Evolutionary conservation across 2,329 filamentous ascomycete species (phyloP), one percentile per base, ranked within the genome.

Genomic region (Aureobasidium sp.): DNA sequence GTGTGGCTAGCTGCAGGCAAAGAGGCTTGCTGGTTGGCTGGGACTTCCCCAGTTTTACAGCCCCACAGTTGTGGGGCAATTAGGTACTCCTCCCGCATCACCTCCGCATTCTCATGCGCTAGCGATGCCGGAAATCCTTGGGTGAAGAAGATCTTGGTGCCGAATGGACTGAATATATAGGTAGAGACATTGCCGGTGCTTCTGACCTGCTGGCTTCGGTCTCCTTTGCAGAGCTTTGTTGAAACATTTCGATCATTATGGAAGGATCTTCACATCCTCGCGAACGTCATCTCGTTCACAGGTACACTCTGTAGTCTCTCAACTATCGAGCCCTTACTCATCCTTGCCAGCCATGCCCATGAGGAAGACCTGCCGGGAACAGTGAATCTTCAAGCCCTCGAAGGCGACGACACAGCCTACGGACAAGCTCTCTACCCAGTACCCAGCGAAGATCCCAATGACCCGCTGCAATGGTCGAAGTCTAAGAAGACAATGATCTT

Each of bases 381-480:
- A 0, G 82, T 84, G 46, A 79, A 84, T 67, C 73, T 85, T 17
- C 72, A 76, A 60, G 78, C 76, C 12, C 70, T 62, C 76, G 82
- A 84, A 73, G 83, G 82, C 50, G 82, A 85, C 67, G 82, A 85
- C 66, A 82, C 82, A 0, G 82, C 75, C 0, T 82, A 83, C 63
- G 84, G 84, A 26, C 83, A 85, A 69, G 83, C 84, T 2, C 75
- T 86, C 3, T 86, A 81, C 66, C 83, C 84, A 1, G 83, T 85
- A 0, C 83, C 84, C 1, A 81, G 82, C 1, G 79, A 84, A 61
- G 83, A 85, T 66, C 83, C 83, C 1, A 86, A 86, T 63, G 83
- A 86, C 68, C 83, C 83, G 8, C 74, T 85, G 10, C 79, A 83
- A 75, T 86, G 83, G 84, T 69, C 80, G 1, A 74, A 71, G 32